These are phyloP conservation scores for Spizellomyces punctatus DNA, from an alignment of 192 early-diverging fungal genomes.

Conservation along the genomic window DNA sequence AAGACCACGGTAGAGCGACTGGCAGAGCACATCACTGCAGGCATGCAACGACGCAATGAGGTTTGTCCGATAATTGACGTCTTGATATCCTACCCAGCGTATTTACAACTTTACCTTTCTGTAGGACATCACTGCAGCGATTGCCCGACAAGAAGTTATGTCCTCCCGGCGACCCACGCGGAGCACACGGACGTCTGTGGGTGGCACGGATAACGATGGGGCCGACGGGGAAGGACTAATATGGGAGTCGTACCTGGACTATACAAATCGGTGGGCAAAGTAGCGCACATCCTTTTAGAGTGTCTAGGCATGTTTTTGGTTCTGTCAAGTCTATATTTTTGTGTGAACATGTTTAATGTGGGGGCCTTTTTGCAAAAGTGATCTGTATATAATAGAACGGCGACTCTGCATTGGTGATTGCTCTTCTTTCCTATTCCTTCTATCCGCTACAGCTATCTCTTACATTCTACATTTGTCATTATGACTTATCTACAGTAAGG, in stretches of 20 bases:
- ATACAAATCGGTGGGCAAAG: conserved; percentile 22
- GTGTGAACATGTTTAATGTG: no score
- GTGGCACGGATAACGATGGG: neutral
- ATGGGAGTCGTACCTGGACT: conserved; percentile 14
- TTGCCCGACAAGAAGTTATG: neutral
- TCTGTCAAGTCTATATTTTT: no score
- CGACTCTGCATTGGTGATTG: no score
- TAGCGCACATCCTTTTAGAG: neutral
- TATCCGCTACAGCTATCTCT: no score
- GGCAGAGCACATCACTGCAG: conserved; percentile 43
- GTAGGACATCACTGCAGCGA: conserved; percentile 10
- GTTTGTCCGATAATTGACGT: neutral
- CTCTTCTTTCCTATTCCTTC: no score
- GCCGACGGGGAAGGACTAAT: neutral
- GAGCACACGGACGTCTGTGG: neutral
- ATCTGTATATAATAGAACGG: no score
- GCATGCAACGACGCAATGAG: conserved; percentile 46
- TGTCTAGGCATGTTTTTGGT: no score
- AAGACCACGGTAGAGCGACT: conserved; percentile 58
- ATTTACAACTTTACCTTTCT: neutral
- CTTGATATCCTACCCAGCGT: neutral
- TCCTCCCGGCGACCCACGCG: neutral
- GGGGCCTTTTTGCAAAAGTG: no score
- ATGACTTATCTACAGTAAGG: no score
- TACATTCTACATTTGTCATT: no score